Conservation (phyloP, 2,329 filamentous ascomycete genomes). For the Alternaria novae-zelandiae region DNA sequence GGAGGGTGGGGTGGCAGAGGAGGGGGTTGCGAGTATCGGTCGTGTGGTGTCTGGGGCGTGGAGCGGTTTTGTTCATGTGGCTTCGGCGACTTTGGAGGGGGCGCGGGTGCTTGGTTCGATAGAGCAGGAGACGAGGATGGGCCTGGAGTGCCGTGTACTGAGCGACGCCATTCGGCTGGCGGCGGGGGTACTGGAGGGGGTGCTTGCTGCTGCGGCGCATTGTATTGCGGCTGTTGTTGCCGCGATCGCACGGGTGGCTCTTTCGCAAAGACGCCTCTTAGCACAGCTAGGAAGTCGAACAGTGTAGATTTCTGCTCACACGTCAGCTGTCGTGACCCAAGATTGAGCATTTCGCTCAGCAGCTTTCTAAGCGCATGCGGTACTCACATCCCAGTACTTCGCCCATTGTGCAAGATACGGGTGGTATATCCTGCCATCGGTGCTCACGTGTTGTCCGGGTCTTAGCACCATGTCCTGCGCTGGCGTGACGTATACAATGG, state of each 20-base stretch:
- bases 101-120: slow-evolving; percentile 37
- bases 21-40: slow-evolving; percentile 41
- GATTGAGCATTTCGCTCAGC: background rate
- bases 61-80: slow-evolving; percentile 37
- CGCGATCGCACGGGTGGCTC: slow-evolving; percentile 89
- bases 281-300: slow-evolving; percentile 78
- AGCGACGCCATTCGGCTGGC: slow-evolving; percentile 62
- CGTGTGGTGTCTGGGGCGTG: slow-evolving; percentile 31
- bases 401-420: slow-evolving; percentile 92
- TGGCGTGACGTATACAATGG: slow-evolving; percentile 87
- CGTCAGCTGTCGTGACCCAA: slow-evolving; percentile 12
- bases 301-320: slow-evolving; percentile 76
- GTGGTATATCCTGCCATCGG: slow-evolving; percentile 92
- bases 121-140: slow-evolving; percentile 46
- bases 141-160: slow-evolving; percentile 38
- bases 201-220: slow-evolving; percentile 38
- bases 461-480: slow-evolving; percentile 87
- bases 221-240: slow-evolving; percentile 52
- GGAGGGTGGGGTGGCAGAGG: slow-evolving; percentile 43
- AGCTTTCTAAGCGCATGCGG: background rate
- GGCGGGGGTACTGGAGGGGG: slow-evolving; percentile 67
- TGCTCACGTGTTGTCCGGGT: slow-evolving; percentile 92
- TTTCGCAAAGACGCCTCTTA: slow-evolving; percentile 89
- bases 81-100: slow-evolving; percentile 58
- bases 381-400: slow-evolving; percentile 85